Evolutionary conservation across 2,329 filamentous ascomycete genomes (phyloP).

Genomic region (Sordariomycetes sp.): DNA sequence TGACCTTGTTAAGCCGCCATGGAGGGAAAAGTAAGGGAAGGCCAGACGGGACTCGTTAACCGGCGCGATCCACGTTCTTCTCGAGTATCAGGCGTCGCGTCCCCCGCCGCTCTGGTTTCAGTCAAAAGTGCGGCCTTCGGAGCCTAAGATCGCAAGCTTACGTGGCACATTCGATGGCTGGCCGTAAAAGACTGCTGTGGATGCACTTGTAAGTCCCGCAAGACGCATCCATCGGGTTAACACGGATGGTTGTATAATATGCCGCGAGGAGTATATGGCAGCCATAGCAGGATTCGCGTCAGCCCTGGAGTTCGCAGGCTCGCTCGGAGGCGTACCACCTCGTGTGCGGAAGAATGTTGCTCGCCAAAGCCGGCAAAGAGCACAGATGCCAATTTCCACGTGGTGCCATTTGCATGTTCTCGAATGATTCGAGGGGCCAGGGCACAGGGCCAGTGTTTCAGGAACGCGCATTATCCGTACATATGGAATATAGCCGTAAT

Average conservation of each 20-base stretch:
- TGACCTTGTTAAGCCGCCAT: neutral
- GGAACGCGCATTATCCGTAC: neutral
- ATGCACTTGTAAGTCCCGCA: neutral
- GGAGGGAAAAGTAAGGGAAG: neutral
- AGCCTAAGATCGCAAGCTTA: no score
- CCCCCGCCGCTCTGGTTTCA: neutral
- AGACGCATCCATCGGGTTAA: neutral
- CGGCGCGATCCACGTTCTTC: neutral
- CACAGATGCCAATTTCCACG: slow-evolving; percentile 1
- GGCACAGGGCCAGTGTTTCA: slow-evolving; percentile 1
- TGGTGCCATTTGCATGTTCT: slow-evolving; percentile 1
- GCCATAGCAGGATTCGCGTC: neutral
- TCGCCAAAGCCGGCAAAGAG: neutral
- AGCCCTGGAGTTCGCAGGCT: neutral
- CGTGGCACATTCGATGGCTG: no score
- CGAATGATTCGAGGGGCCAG: slow-evolving; percentile 1
- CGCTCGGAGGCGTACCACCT: neutral
- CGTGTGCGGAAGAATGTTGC: neutral
- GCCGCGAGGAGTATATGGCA: neutral
- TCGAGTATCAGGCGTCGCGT: neutral
- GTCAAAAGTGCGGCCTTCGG: no score
- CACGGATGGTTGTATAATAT: neutral
- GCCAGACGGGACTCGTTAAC: neutral
- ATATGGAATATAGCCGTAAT: neutral
- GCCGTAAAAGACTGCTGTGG: no score